Evolutionary conservation across 345 rosid species (phyloP).

Genomic region (Diplotaxis tenuifolia): DNA sequence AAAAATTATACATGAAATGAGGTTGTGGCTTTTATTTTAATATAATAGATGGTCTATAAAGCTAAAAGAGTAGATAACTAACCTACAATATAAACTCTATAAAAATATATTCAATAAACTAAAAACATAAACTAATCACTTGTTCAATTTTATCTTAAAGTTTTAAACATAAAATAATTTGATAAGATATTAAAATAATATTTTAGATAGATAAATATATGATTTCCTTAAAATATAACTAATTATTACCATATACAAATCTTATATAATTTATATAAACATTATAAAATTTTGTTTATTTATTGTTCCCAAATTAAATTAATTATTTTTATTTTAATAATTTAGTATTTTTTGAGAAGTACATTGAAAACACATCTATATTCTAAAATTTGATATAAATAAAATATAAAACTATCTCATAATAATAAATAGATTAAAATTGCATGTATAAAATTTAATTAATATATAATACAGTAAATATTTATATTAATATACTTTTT

Average conservation of each 20-base stretch:
- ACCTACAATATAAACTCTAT: background rate
- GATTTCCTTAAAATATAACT: background rate
- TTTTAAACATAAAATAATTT: background rate
- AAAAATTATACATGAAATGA: no score
- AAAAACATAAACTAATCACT: background rate
- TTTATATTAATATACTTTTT: background rate
- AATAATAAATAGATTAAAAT: background rate
- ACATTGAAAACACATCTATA: background rate
- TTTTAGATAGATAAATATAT: background rate
- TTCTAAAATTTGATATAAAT: background rate
- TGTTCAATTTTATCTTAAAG: background rate
- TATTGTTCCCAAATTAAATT: background rate
- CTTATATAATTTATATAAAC: background rate
- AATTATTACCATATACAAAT: background rate
- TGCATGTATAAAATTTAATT: background rate
- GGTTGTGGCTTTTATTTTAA: no score
- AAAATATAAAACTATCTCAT: background rate
- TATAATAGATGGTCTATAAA: background rate
- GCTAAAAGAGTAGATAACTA: background rate
- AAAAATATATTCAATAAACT: background rate
- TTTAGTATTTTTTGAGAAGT: background rate
- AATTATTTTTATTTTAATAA: background rate
- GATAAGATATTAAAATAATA: background rate
- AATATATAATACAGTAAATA: background rate
- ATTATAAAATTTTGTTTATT: background rate